A percentile compares a stretch with the other conserved stretches of the same genome.
Conservation (phyloP, 441 rosid species). For the Populus hybrid region DNA sequence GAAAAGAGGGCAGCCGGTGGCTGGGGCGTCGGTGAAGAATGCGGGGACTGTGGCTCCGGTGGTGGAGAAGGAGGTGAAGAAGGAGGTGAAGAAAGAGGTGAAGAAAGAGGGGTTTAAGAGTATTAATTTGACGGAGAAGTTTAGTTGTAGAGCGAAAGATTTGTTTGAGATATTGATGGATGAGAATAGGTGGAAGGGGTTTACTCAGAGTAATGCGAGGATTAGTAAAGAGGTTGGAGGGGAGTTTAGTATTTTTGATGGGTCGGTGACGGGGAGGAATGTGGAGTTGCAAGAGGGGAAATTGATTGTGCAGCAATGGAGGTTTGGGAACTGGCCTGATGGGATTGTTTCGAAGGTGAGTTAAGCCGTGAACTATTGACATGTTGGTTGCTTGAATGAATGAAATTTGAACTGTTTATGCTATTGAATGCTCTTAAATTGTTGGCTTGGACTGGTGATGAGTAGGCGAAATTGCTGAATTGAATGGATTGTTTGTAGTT, state of each 20-base stretch:
- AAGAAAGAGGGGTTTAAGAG: slow-evolving; percentile 62
- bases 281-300: slow-evolving; percentile 73
- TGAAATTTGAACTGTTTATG: not conserved
- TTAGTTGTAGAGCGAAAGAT: slow-evolving; percentile 71
- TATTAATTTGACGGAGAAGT: slow-evolving; percentile 73
- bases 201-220: slow-evolving; percentile 82
- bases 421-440: not conserved
- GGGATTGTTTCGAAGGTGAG: slow-evolving; percentile 75
- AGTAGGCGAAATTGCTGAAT: not conserved
- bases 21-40: slow-evolving; percentile 17
- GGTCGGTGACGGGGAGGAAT: slow-evolving; percentile 73
- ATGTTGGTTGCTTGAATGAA: not conserved
- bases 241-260: slow-evolving; percentile 74
- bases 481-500: not conserved
- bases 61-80: slow-evolving; percentile 27
- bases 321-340: slow-evolving; percentile 97
- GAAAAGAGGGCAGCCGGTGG: slow-evolving; percentile 39
- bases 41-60: slow-evolving; percentile 23
- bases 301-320: slow-evolving; percentile 87
- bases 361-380: not conserved
- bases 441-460: not conserved
- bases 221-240: slow-evolving; percentile 85
- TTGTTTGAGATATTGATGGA: slow-evolving; percentile 91
- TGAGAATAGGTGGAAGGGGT: slow-evolving; percentile 92
- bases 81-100: not conserved